Evolutionary conservation across 2,329 filamentous ascomycete genomes (phyloP).

Genomic region (Colletotrichum eleusines): DNA sequence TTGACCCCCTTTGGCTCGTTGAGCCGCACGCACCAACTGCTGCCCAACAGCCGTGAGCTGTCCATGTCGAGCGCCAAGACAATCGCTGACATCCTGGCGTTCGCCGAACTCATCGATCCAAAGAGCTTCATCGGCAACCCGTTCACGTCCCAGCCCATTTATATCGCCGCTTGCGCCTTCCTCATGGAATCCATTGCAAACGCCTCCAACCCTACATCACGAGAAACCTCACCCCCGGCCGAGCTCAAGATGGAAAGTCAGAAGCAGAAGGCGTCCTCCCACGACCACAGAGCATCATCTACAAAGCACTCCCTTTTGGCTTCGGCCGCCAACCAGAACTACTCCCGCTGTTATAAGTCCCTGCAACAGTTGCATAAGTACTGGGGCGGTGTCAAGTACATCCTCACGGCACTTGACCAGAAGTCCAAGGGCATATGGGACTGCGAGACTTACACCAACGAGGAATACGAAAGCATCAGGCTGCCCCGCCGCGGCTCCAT

Average conservation of each 20-base stretch:
- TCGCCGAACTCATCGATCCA: slow-evolving; percentile 86
- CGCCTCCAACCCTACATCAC: slow-evolving; percentile 74
- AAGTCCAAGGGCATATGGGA: slow-evolving; percentile 90
- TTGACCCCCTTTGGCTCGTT: slow-evolving; percentile 78
- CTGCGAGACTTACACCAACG: slow-evolving; percentile 73
- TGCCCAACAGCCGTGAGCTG: slow-evolving; percentile 82
- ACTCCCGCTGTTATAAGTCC: slow-evolving; percentile 87
- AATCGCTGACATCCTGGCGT: slow-evolving; percentile 88
- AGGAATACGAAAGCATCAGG: slow-evolving; percentile 83
- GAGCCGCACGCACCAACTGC: slow-evolving; percentile 74
- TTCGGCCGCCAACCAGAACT: slow-evolving; percentile 86
- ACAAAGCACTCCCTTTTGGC: slow-evolving; percentile 81
- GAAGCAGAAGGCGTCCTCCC: slow-evolving; percentile 33
- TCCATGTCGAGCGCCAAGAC: slow-evolving; percentile 93
- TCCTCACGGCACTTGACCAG: slow-evolving; percentile 86
- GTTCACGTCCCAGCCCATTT: slow-evolving; percentile 91
- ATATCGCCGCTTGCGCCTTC: slow-evolving; percentile 91
- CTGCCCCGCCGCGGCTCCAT: slow-evolving; percentile 56
- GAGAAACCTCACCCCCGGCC: slow-evolving; percentile 65
- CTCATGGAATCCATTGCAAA: slow-evolving; percentile 83
- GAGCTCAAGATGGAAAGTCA: slow-evolving; percentile 44
- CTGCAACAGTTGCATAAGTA: slow-evolving; percentile 84
- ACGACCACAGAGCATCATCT: slow-evolving; percentile 59
- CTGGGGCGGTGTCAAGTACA: slow-evolving; percentile 90
- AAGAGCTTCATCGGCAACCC: slow-evolving; percentile 90